phyloP scores from a whole-genome alignment of 305 asterid species.

The Nicotiana rustica region DNA sequence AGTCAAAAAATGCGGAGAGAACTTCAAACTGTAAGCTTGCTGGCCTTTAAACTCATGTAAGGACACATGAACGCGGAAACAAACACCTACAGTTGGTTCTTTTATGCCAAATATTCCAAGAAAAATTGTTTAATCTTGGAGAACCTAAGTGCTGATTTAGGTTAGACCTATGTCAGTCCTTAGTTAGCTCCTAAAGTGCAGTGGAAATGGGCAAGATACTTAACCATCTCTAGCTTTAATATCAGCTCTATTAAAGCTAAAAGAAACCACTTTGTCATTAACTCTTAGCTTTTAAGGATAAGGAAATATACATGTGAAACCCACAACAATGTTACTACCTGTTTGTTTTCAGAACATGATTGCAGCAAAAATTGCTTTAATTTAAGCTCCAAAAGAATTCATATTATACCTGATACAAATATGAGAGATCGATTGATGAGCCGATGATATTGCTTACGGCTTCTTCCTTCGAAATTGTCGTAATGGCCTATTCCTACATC shows the following conservation, averaged over 20 bases:
- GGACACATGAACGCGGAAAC: background rate
- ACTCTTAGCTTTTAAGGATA: slow-evolving; percentile 2
- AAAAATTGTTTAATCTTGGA: background rate
- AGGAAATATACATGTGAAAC: slow-evolving; percentile 13
- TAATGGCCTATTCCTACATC: background rate
- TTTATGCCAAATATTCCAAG: background rate
- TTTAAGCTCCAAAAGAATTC: slow-evolving; percentile 25
- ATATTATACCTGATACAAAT: slow-evolving; percentile 71
- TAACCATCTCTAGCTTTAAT: background rate
- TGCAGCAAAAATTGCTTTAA: slow-evolving; percentile 1
- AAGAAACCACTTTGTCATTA: background rate
- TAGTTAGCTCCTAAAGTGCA: no score
- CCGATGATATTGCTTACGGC: slow-evolving; percentile 85
- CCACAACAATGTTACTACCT: background rate
- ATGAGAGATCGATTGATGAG: slow-evolving; percentile 81
- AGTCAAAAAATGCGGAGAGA: background rate
- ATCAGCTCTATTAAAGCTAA: background rate
- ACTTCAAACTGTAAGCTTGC: background rate
- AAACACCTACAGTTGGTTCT: background rate
- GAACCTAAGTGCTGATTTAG: background rate
- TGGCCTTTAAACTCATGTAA: slow-evolving; percentile 23
- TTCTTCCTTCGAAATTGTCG: slow-evolving; percentile 53
- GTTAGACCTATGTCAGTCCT: background rate
- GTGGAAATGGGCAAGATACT: background rate
- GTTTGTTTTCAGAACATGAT: background rate